A percentile compares a stretch with the other conserved stretches of the same genome.
Conservation (phyloP, 139 green algal species). For the Coelastrella sp. region DNA sequence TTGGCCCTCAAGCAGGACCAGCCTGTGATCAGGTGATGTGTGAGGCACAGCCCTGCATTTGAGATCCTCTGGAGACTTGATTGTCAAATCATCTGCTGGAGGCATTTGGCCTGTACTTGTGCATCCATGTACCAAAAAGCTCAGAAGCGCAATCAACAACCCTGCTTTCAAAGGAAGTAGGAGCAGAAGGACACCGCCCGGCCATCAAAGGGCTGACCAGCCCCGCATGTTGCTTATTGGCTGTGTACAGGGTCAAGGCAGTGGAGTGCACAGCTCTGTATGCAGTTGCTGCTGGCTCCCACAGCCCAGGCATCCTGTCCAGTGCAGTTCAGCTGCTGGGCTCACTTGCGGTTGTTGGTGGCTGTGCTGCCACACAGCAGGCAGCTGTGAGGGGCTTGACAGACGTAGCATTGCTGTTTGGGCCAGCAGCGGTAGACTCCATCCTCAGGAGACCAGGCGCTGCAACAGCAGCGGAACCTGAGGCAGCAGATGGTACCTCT, state of each 20-base stretch:
- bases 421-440: constrained; percentile 26
- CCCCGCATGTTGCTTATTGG: neutral
- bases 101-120: neutral
- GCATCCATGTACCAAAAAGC: no score
- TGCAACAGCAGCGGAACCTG: neutral
- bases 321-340: constrained; percentile 21
- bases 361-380: neutral
- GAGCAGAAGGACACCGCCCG: neutral
- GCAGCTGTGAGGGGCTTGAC: constrained; percentile 2
- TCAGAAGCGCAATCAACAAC: no score
- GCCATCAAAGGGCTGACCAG: neutral
- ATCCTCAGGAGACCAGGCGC: neutral
- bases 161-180: neutral
- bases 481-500: neutral
- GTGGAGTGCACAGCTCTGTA: constrained; percentile 33
- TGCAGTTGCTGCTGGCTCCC: constrained; percentile 6
- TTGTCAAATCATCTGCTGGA: neutral
- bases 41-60: neutral
- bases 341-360: neutral
- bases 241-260: constrained; percentile 22
- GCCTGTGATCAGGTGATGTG: constrained; percentile 23
- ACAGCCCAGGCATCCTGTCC: neutral
- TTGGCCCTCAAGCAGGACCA: constrained; percentile 32
- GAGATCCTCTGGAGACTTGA: neutral
- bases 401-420: constrained; percentile 37